Conservation (phyloP, 768 basidiomycete genomes). For the Chlorophyllum brunneum region DNA sequence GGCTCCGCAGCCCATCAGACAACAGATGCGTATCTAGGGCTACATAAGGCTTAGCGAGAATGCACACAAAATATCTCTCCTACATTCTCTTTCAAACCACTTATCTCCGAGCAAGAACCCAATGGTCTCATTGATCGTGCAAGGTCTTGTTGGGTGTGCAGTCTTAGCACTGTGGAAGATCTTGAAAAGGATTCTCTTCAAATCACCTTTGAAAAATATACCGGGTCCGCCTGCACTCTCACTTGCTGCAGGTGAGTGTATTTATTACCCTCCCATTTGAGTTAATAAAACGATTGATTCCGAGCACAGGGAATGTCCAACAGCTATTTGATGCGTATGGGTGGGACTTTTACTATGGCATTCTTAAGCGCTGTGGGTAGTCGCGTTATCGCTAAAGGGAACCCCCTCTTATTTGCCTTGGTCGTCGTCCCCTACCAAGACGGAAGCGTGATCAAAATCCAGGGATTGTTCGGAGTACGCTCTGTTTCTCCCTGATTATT, state of each 20-base stretch:
- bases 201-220: conserved; percentile 4
- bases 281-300: background rate
- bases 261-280: too few species aligned
- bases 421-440: conserved; percentile 17
- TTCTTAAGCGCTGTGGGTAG: conserved; percentile 30
- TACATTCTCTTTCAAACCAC: too few species aligned
- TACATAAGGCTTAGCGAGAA: too few species aligned
- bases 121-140: background rate
- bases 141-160: conserved; percentile 4
- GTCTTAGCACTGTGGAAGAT: conserved; percentile 3
- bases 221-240: conserved; percentile 7
- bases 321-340: conserved; percentile 27
- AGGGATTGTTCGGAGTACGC: conserved; percentile 32
- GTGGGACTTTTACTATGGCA: conserved; percentile 32
- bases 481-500: background rate
- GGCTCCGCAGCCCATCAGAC: too few species aligned
- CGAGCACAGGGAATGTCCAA: conserved; percentile 26
- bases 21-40: too few species aligned
- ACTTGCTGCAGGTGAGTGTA: conserved; percentile 1
- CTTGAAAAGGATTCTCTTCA: background rate
- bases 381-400: too few species aligned
- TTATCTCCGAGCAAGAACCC: background rate
- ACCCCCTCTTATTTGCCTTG: background rate
- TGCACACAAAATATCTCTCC: too few species aligned
- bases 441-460: conserved; percentile 28